These are phyloP conservation scores for Cercospora citrullina DNA, from an alignment of 2,329 filamentous ascomycete species.

Conservation along the genomic window DNA sequence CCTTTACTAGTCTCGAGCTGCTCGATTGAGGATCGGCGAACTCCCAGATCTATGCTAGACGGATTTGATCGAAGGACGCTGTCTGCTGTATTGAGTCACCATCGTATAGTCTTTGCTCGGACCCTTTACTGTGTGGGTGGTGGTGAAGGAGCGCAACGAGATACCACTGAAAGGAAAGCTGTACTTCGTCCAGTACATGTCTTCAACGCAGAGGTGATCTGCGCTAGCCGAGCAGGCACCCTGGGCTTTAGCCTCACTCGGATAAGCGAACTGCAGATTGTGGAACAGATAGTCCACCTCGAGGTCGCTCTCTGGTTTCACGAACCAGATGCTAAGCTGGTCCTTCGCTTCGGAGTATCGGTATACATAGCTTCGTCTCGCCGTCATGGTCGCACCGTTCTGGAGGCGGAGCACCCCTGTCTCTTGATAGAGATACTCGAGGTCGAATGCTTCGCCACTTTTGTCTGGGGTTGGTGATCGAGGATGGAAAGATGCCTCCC, in stretches of 20 bases:
- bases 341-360: constrained; percentile 65
- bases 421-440: constrained; percentile 39
- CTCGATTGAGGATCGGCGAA: neutral
- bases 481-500: constrained; percentile 36
- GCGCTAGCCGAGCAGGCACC: constrained; percentile 64
- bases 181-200: constrained; percentile 69
- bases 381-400: constrained; percentile 51
- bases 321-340: constrained; percentile 71
- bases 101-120: constrained; percentile 71
- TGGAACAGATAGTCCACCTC: constrained; percentile 73
- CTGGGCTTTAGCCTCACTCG: constrained; percentile 36
- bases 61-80: neutral
- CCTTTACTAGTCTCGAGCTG: constrained; percentile 28
- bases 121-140: constrained; percentile 67
- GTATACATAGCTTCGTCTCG: constrained; percentile 69
- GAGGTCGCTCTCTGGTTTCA: constrained; percentile 59
- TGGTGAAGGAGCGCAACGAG: constrained; percentile 58
- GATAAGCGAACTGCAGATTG: constrained; percentile 60
- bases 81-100: constrained; percentile 41
- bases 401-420: constrained; percentile 29
- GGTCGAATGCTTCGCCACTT: constrained; percentile 29
- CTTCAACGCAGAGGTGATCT: constrained; percentile 68
- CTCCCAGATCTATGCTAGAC: neutral
- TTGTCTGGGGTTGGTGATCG: constrained; percentile 31
- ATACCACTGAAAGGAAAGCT: constrained; percentile 63